Conservation (phyloP, 2,329 filamentous ascomycete genomes). For the Allantophomopsis lycopodina region DNA sequence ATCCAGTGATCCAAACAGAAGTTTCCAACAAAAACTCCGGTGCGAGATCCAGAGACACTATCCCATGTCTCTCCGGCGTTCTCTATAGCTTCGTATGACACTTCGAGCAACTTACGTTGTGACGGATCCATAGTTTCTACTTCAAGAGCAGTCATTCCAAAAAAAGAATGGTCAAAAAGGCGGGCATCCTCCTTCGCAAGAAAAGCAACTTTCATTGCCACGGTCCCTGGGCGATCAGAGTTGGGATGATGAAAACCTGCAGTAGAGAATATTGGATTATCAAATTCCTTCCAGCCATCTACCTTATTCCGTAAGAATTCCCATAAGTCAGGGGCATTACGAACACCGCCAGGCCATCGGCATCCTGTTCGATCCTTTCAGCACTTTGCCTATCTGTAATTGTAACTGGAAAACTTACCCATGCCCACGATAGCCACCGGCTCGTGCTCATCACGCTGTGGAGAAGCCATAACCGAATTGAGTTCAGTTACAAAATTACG, state of each 20-base stretch:
- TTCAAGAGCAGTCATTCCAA: conserved; percentile 14
- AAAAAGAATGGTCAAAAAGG: conserved; percentile 19
- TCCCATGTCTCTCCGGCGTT: conserved; percentile 10
- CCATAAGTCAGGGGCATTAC: conserved; percentile 15
- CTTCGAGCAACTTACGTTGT: conserved; percentile 11
- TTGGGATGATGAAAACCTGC: conserved; percentile 1
- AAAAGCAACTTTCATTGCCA: conserved; percentile 16
- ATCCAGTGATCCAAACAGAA: too few species aligned
- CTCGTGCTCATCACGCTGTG: too few species aligned
- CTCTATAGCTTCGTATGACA: conserved; percentile 12
- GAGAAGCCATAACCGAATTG: too few species aligned
- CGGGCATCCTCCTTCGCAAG: conserved; percentile 13
- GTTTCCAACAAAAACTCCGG: conserved; percentile 6
- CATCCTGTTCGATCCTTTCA: too few species aligned
- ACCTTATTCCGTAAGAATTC: conserved; percentile 17
- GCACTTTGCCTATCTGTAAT: too few species aligned
- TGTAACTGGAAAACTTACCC: too few species aligned
- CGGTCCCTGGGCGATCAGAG: too few species aligned
- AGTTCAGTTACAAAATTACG: too few species aligned
- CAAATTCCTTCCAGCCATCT: conserved; percentile 7
- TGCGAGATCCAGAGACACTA: too few species aligned
- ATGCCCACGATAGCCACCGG: too few species aligned
- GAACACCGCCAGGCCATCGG: conserved; percentile 7
- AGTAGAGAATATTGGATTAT: conserved; percentile 3
- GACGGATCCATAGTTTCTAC: conserved; percentile 12